Percentiles rank a stretch among this genome's conserved stretches.
These are phyloP conservation scores for Fusarium praegraminearum DNA, from an alignment of 2,329 filamentous ascomycete species.

Conservation along the genomic window DNA sequence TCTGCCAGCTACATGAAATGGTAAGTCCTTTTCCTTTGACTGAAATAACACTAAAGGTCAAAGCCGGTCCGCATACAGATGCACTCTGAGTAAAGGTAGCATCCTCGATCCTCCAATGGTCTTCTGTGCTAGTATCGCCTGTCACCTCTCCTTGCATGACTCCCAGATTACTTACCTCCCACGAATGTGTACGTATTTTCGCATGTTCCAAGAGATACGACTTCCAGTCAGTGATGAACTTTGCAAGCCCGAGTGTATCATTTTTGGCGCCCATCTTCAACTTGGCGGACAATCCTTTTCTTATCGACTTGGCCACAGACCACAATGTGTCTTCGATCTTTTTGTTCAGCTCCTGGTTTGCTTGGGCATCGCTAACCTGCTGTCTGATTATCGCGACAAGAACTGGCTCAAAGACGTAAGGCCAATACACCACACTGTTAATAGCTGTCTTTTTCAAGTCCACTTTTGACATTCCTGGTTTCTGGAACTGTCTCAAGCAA, in stretches of 20 bases:
- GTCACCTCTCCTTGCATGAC: neutral
- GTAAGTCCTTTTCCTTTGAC: neutral
- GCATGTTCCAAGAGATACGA: neutral
- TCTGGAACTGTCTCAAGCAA: conserved; percentile 15
- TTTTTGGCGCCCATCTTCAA: conserved; percentile 24
- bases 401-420: neutral
- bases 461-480: neutral
- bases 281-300: conserved; percentile 34
- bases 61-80: neutral
- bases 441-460: conserved; percentile 10
- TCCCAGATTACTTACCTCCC: conserved; percentile 33
- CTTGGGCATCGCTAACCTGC: neutral
- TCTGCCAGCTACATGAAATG: conserved; percentile 18
- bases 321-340: conserved; percentile 29
- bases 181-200: conserved; percentile 3
- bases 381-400: conserved; percentile 3
- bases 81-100: conserved; percentile 18
- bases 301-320: conserved; percentile 36
- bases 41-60: conserved; percentile 11
- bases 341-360: rapidly evolving
- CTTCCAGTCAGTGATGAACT: conserved; percentile 24
- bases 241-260: conserved; percentile 9
- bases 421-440: conserved; percentile 16
- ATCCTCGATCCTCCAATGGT: conserved; percentile 6
- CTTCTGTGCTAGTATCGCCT: rapidly evolving